These are phyloP conservation scores for Wallemia mellicola DNA, from an alignment of 1,284 basidiomycete genomes.

Conservation along the genomic window DNA sequence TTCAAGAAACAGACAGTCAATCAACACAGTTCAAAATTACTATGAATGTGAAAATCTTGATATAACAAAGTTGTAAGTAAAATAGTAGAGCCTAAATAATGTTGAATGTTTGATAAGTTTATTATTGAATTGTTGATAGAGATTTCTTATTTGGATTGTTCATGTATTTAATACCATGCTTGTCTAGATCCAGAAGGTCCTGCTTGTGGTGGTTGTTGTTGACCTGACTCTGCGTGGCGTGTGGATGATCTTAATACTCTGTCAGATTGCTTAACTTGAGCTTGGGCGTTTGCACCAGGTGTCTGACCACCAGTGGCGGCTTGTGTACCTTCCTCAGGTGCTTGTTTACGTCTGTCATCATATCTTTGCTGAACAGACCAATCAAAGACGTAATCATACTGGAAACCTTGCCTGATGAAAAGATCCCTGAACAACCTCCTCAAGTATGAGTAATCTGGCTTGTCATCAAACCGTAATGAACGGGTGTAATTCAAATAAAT, in stretches of 20 bases:
- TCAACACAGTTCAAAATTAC: neutral
- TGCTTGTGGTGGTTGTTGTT: neutral
- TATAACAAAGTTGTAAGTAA: neutral
- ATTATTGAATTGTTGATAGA: neutral
- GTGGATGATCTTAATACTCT: neutral
- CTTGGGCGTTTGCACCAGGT: neutral
- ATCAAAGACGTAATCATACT: constrained; percentile 95
- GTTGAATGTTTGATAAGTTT: neutral
- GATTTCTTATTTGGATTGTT: neutral
- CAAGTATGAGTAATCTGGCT: constrained; percentile 89
- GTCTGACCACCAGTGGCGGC: neutral
- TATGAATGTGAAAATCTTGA: neutral
- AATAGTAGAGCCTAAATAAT: neutral
- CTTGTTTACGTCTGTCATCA: constrained; percentile 5
- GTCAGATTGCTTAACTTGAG: neutral
- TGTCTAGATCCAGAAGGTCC: constrained; percentile 1
- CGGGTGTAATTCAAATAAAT: constrained; percentile 95
- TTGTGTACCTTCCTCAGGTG: neutral
- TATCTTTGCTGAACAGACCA: constrained; percentile 53
- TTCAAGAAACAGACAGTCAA: no score
- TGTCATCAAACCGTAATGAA: constrained; percentile 88
- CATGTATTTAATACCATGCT: neutral
- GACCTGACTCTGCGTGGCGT: neutral
- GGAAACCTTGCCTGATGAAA: constrained; percentile 84
- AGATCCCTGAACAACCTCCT: constrained; percentile 94